A percentile compares a stretch with the other conserved stretches of the same genome.
phyloP scores from a whole-genome alignment of 768 basidiomycete species.

The Hericium coralloides region DNA sequence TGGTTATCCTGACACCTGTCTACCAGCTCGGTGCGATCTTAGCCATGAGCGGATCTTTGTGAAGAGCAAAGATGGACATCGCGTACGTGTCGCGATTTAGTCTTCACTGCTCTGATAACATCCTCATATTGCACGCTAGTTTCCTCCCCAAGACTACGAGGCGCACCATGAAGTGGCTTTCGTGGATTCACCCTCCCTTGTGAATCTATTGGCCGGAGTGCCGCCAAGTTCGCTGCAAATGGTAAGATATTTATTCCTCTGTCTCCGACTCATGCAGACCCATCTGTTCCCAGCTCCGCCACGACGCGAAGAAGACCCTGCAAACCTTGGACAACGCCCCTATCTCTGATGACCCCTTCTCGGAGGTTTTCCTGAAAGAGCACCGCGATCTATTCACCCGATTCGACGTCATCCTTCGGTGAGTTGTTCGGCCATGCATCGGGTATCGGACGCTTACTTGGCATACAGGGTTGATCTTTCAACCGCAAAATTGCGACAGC shows the following conservation, averaged over 20 bases:
- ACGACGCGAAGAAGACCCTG: constrained; percentile 71
- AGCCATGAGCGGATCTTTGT: constrained; percentile 46
- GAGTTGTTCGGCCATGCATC: constrained; percentile 13
- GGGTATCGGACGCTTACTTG: neutral
- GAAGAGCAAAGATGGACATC: constrained; percentile 44
- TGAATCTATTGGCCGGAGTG: constrained; percentile 72
- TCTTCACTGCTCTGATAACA: too few relatives aligned
- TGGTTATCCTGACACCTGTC: neutral
- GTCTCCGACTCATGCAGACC: constrained; percentile 1
- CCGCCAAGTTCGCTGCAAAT: constrained; percentile 72
- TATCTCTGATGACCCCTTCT: constrained; percentile 52
- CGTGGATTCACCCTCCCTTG: constrained; percentile 67
- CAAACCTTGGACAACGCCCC: constrained; percentile 45
- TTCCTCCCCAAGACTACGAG: constrained; percentile 46
- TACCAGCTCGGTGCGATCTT: constrained; percentile 65
- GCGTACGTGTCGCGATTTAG: constrained; percentile 41
- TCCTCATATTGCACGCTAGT: constrained; percentile 33
- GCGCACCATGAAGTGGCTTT: constrained; percentile 48
- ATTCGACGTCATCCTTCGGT: constrained; percentile 71
- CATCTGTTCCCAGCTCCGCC: constrained; percentile 41
- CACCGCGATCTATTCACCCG: constrained; percentile 51
- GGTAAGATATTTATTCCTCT: constrained; percentile 31
- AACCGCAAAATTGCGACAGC: constrained; percentile 33
- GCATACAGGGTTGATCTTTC: constrained; percentile 47
- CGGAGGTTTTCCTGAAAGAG: constrained; percentile 65